These are phyloP conservation scores for Colletotrichum filicis DNA, from an alignment of 2,329 filamentous ascomycete species.

Conservation along the genomic window DNA sequence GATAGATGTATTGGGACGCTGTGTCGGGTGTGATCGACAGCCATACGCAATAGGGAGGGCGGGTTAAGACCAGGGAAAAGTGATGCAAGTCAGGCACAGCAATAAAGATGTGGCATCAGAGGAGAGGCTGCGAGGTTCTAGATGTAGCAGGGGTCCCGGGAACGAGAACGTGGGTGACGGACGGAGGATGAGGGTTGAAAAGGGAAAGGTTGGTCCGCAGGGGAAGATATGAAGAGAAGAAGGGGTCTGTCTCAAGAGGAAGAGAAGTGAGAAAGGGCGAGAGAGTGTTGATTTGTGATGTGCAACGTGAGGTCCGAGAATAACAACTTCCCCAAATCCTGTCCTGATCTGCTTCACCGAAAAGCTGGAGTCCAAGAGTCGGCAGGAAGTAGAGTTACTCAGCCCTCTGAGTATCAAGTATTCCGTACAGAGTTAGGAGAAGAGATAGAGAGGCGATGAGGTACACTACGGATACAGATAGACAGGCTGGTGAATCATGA, in stretches of 20 bases:
- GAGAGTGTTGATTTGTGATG: conserved; percentile 18
- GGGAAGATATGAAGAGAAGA: conserved; percentile 9
- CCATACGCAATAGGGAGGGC: conserved; percentile 28
- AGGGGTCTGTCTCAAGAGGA: background rate
- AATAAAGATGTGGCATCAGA: conserved; percentile 31
- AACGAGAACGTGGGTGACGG: conserved; percentile 29
- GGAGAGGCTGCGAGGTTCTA: conserved; percentile 10
- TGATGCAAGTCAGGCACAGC: conserved; percentile 27
- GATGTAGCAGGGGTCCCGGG: background rate
- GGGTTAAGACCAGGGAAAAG: conserved; percentile 30
- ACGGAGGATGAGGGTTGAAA: conserved; percentile 29
- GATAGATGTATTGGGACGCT: conserved; percentile 3
- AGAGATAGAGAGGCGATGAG: background rate
- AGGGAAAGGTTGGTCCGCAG: conserved; percentile 25
- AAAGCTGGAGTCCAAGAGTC: conserved; percentile 16
- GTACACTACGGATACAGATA: too few relatives aligned
- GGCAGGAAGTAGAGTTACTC: conserved; percentile 12
- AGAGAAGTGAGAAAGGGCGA: background rate
- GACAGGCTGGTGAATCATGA: conserved; percentile 10
- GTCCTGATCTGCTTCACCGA: too few relatives aligned
- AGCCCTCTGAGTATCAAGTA: conserved; percentile 1
- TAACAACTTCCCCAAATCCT: conserved; percentile 27
- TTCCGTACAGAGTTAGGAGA: background rate
- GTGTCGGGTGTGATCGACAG: conserved; percentile 25
- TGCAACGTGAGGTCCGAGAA: conserved; percentile 33